Evolutionary conservation across 345 rosid genomes (phyloP).

Genomic region (Bruguiera sexangula): DNA sequence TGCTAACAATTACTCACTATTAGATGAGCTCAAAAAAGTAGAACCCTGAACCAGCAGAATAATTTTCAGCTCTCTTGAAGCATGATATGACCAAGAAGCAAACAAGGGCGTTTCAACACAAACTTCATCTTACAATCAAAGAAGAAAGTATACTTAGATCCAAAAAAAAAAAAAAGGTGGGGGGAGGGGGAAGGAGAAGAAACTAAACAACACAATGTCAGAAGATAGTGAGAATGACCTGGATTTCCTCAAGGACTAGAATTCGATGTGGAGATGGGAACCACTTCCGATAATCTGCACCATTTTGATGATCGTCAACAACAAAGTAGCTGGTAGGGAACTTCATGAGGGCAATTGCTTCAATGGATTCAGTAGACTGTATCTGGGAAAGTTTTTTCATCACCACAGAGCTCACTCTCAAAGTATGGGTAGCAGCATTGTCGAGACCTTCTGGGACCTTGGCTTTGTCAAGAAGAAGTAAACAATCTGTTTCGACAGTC

Average conservation of each 20-base stretch:
- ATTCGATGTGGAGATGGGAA: slow-evolving; percentile 60
- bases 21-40: too few species aligned
- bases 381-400: slow-evolving; percentile 79
- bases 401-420: slow-evolving; percentile 51
- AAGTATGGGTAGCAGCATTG: slow-evolving; percentile 20
- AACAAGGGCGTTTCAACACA: not conserved
- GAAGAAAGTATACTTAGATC: not conserved
- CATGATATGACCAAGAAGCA: too few species aligned
- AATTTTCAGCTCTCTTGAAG: too few species aligned
- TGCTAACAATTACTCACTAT: too few species aligned
- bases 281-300: slow-evolving; percentile 49
- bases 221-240: not conserved
- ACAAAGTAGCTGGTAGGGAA: not conserved
- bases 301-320: slow-evolving; percentile 11
- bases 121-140: not conserved
- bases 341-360: slow-evolving; percentile 52
- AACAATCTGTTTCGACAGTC: slow-evolving; percentile 42
- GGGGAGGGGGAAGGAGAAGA: not conserved
- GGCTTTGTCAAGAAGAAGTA: slow-evolving; percentile 52
- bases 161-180: not conserved
- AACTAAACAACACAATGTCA: not conserved
- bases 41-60: too few species aligned
- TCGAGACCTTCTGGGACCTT: slow-evolving; percentile 48
- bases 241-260: slow-evolving; percentile 63
- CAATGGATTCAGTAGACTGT: slow-evolving; percentile 63